Evolutionary conservation across 768 basidiomycete genomes (phyloP).

Genomic region (Hygrophorus russula): DNA sequence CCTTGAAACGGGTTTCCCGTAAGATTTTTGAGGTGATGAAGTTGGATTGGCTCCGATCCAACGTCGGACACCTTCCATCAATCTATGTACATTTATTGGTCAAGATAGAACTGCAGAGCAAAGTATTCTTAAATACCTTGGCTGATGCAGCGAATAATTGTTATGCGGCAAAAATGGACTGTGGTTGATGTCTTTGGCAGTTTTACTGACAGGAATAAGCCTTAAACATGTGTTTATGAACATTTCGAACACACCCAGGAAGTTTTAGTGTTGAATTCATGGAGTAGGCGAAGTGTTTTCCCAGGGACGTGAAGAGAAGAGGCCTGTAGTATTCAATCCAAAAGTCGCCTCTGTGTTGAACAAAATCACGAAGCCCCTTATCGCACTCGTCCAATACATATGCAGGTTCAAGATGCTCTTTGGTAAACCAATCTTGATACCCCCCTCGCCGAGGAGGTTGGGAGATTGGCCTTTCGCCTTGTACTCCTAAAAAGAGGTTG

Average conservation of each 20-base stretch:
- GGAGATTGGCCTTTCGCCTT: slow-evolving; percentile 38
- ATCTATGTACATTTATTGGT: slow-evolving; percentile 23
- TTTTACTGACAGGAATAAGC: slow-evolving; percentile 40
- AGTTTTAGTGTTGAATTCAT: slow-evolving; percentile 84
- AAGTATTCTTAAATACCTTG: slow-evolving; percentile 15
- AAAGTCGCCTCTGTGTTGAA: slow-evolving; percentile 54
- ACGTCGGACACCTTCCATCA: slow-evolving; percentile 68
- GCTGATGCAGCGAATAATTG: slow-evolving; percentile 23
- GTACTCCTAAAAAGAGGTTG: slow-evolving; percentile 88
- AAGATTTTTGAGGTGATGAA: slow-evolving; percentile 27
- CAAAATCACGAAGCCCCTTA: slow-evolving; percentile 47
- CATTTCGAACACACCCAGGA: slow-evolving; percentile 46
- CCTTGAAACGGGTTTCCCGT: slow-evolving; percentile 23
- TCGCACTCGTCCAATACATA: slow-evolving; percentile 60
- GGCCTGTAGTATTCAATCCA: slow-evolving; percentile 90
- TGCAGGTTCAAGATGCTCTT: slow-evolving; percentile 56
- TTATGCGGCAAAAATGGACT: slow-evolving; percentile 70
- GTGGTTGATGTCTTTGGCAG: slow-evolving; percentile 49
- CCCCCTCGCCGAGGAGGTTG: slow-evolving; percentile 48
- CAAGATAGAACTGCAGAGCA: background rate
- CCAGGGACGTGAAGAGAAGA: slow-evolving; percentile 69
- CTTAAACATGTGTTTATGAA: background rate
- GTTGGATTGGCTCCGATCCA: slow-evolving; percentile 58
- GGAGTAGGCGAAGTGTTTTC: slow-evolving; percentile 85
- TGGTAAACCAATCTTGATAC: slow-evolving; percentile 80